Evolutionary conservation across 352 stramenopile species (phyloP).

Genomic region (Phytophthora citricola): DNA sequence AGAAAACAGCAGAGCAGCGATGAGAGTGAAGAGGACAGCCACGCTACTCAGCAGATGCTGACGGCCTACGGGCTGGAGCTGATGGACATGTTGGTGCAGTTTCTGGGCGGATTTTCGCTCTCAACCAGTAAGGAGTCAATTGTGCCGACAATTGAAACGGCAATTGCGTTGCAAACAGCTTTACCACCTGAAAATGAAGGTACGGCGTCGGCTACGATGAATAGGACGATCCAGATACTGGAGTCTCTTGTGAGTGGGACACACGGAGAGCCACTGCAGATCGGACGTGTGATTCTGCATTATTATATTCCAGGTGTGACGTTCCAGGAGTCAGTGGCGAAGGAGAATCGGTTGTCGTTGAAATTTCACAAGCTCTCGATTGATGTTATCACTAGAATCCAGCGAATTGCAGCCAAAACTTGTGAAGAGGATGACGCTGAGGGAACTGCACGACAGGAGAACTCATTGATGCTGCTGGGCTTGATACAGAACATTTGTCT

Average conservation of each 20-base stretch:
- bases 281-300: conserved; percentile 68
- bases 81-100: conserved; percentile 62
- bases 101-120: conserved; percentile 68
- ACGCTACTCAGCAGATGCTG: conserved; percentile 42
- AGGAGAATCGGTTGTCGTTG: conserved; percentile 56
- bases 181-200: conserved; percentile 42
- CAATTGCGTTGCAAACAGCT: conserved; percentile 67
- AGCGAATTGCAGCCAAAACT: conserved; percentile 26
- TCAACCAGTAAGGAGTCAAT: conserved; percentile 77
- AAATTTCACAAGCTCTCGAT: conserved; percentile 77
- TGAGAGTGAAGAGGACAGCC: conserved; percentile 39
- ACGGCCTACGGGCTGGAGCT: conserved; percentile 63
- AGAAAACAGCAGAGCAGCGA: conserved; percentile 34
- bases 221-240: conserved; percentile 54
- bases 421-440: conserved; percentile 44
- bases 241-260: conserved; percentile 50
- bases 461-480: conserved; percentile 58
- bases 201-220: conserved; percentile 43
- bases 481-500: conserved; percentile 85
- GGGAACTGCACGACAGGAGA: conserved; percentile 33
- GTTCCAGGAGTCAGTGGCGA: conserved; percentile 69
- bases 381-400: conserved; percentile 53
- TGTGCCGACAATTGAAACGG: conserved; percentile 73
- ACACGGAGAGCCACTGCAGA: conserved; percentile 62
- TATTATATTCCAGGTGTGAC: conserved; percentile 75